These are phyloP conservation scores for Saccharomycopsis lassenensis DNA, from an alignment of 805 yeast genomes.

Conservation along the genomic window DNA sequence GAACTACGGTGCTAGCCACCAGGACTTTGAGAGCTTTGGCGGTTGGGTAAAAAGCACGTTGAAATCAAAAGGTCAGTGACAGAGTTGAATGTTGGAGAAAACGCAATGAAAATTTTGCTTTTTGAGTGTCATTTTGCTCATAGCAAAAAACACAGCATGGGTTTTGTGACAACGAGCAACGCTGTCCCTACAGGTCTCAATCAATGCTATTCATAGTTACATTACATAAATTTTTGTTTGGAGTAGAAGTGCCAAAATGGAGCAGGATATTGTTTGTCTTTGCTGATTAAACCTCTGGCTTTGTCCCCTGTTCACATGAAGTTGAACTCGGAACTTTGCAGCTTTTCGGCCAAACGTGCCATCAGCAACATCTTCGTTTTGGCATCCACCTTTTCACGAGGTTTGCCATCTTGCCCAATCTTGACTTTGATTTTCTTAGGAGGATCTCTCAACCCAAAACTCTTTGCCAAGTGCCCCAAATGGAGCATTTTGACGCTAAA, in stretches of 20 bases:
- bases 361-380: slow-evolving; percentile 62
- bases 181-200: too few relatives aligned
- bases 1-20: slow-evolving; percentile 10
- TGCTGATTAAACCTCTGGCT: too few relatives aligned
- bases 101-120: too few relatives aligned
- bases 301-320: slow-evolving; percentile 26
- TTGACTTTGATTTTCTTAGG: slow-evolving; percentile 66
- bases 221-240: too few relatives aligned
- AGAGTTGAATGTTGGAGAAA: too few relatives aligned
- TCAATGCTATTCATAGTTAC: too few relatives aligned
- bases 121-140: too few relatives aligned
- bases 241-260: too few relatives aligned
- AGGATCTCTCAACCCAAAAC: slow-evolving; percentile 89
- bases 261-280: too few relatives aligned
- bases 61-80: too few relatives aligned
- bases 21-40: slow-evolving; percentile 16
- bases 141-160: too few relatives aligned
- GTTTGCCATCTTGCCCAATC: slow-evolving; percentile 20
- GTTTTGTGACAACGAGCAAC: too few relatives aligned
- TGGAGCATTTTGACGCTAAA: slow-evolving; percentile 80
- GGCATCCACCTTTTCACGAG: slow-evolving; percentile 48
- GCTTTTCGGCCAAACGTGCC: slow-evolving; percentile 59
- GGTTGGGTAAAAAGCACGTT: slow-evolving; percentile 12
- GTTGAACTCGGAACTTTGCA: slow-evolving; percentile 67
- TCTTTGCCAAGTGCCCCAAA: slow-evolving; percentile 91